Evolutionary conservation across 805 yeast species (phyloP), one percentile per base, ranked within the genome.

Genomic region (Tetrapisispora pingtungensis): DNA sequence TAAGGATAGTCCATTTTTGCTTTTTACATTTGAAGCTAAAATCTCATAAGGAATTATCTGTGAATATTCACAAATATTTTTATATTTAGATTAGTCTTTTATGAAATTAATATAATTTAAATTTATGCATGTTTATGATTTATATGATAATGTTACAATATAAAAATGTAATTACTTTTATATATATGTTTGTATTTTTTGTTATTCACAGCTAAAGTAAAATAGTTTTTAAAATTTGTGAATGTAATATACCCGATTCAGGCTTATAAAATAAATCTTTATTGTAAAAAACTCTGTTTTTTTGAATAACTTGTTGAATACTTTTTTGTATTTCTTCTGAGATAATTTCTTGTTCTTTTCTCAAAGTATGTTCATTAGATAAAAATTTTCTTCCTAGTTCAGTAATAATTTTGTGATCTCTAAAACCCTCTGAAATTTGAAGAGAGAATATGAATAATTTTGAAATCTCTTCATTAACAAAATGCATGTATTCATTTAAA

Each of bases 341-440:
- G 4, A 17, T 37, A 15, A 7, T 3, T 7, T 24, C 18, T n/a
- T 5, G 7, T 10, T 15, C 7, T n/a, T 3, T 15, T 3, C n/a
- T 15, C 6, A n/a, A 24, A 3, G 24, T 8, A 8, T 13, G 14
- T 14, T 37, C 40, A 15, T 26, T 27, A 8, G 13, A 37, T 13
- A 37, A 27, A 28, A 37, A 27, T 4, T 13, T 4, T 18, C 26
- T 26, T 12, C 40, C 40, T 19, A 37, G 24, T 6, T 37, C 12
- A 4, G 15, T 24, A 12, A 37, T 26, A 22, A 45, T 13, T n/a
- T 35, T 8, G 12, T 36, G 8, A 38, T 55, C 61, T 32, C 43
- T 45, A 43, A 58, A 58, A 3, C 61, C 61, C 19, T 51, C 45
- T 3, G 60, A 42, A 10, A 54, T 48, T 18, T 41, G 38, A 12